Conservation (phyloP, 176 grass and related monocot species). For the Bothriochloa decipiens region DNA sequence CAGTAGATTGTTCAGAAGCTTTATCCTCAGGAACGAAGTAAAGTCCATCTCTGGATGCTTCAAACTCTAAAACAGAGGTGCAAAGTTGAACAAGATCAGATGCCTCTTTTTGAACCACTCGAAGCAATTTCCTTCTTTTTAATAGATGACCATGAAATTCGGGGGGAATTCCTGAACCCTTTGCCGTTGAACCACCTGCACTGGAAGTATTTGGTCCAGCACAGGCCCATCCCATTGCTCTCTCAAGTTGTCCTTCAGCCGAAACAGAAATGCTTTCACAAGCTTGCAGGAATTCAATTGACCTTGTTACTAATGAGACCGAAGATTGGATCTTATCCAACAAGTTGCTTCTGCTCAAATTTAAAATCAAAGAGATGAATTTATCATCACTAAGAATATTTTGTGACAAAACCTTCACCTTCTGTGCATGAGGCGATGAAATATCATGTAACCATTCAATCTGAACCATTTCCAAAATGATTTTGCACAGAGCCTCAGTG, state of each 20-base stretch:
- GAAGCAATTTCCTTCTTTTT: constrained; percentile 77
- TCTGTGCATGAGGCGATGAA: constrained; percentile 65
- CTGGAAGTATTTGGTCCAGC: constrained; percentile 63
- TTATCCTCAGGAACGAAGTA: constrained; percentile 67
- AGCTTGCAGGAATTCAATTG: constrained; percentile 76
- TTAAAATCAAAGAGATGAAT: constrained; percentile 65
- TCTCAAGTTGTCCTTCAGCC: constrained; percentile 89
- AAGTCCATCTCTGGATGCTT: constrained; percentile 89
- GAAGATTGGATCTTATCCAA: constrained; percentile 94
- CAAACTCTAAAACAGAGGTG: constrained; percentile 84
- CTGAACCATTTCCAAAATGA: constrained; percentile 76
- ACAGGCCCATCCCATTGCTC: constrained; percentile 98
- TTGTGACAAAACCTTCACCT: constrained; percentile 65
- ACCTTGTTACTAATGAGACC: constrained; percentile 76
- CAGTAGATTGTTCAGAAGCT: constrained; percentile 64
- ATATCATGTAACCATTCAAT: constrained; percentile 93
- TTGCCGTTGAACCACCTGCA: constrained; percentile 47
- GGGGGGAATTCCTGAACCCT: constrained; percentile 74
- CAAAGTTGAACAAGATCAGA: constrained; percentile 80
- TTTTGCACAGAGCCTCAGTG: constrained; percentile 69
- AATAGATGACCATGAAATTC: constrained; percentile 89
- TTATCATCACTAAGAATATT: constrained; percentile 82
- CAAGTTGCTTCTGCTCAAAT: constrained; percentile 70
- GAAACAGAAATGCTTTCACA: constrained; percentile 81
- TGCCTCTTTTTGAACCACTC: constrained; percentile 62